Percentiles rank a stretch among this genome's conserved stretches.
Conservation (phyloP, 192 early-diverging fungal species). For the Funneliformis mosseae region DNA sequence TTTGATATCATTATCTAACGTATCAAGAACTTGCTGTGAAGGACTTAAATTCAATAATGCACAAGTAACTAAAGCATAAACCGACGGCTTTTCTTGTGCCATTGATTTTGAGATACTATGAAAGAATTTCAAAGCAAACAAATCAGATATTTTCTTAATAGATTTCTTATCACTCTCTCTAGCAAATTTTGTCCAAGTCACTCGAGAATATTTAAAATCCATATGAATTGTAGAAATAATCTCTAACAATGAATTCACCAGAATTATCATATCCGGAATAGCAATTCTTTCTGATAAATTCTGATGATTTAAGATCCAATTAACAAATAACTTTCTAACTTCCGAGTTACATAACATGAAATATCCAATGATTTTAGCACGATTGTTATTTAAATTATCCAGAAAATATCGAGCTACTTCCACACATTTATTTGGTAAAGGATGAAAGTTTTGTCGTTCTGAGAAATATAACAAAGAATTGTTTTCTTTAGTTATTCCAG, state of each 20-base stretch:
- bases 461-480: not conserved
- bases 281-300: not conserved
- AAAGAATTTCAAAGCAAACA: conserved; percentile 29
- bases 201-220: not conserved
- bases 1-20: not conserved
- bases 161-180: conserved; percentile 36
- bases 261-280: not conserved
- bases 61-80: not conserved
- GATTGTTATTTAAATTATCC: conserved; percentile 8
- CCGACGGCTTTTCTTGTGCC: not conserved
- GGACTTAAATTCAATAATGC: conserved; percentile 7
- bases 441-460: not conserved
- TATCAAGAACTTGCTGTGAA: not conserved
- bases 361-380: conserved; percentile 24
- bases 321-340: conserved; percentile 15
- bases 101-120: conserved; percentile 27
- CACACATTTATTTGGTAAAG: not conserved
- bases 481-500: conserved; percentile 1
- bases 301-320: not conserved
- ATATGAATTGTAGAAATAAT: not conserved
- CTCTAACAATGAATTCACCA: not conserved
- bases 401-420: conserved; percentile 15
- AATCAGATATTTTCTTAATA: conserved; percentile 22
- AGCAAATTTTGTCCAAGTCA: conserved; percentile 34
- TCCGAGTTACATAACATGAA: conserved; percentile 8